Base-by-base conservation (phyloP, 2,329 filamentous ascomycete genomes). In the Pseudonectria buxi region DNA sequence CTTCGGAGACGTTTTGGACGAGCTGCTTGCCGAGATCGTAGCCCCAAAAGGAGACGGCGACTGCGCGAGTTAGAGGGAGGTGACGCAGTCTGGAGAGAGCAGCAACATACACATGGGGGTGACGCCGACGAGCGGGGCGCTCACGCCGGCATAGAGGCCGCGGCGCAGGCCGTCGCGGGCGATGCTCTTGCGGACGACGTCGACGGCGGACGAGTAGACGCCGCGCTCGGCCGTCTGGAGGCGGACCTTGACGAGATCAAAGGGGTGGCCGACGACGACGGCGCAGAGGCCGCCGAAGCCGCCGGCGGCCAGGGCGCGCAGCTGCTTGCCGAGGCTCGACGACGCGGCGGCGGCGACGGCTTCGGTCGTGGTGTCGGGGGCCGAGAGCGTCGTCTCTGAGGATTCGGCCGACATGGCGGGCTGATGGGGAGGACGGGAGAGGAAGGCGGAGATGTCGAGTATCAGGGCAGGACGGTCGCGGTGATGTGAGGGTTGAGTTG, bases 231-330 rank as follows among this genome's bases (percentile, higher is more conserved):
- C 88, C 3, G 92, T 98, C 71, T 98, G 92, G 61, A 98, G 70
- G 40, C 92, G 85, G 47, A 98, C 92, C 69, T 98, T 98, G 62
- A 96, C 90, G 51, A 98, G 73, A 61, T 98, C 92, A 59, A 98
- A 98, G 9, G 92, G 92, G 63, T 98, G 92, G 38, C 92, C 85
- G 40, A 96, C 89, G 28, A 98, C 61, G 36, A 98, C 92, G 38
- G 92, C 90, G 68, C 86, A 96, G 31, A 98, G 64, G 52, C 92
- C 92, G 50, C 92, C 92, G 41, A 94, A 94, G 44, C 88, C 92
- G 52, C 92, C 92, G 7, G 90, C 90, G 7, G 74, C 81, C 33
- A 98, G 76, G 28, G 90, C 92, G 41, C 90, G 83, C 45, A 94
- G 62, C 59, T 78, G 74, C 14, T 72, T 58, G 11, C 64, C 51